Evolutionary conservation across 768 basidiomycete species (phyloP).

Genomic region (Leucosporidium scottii): DNA sequence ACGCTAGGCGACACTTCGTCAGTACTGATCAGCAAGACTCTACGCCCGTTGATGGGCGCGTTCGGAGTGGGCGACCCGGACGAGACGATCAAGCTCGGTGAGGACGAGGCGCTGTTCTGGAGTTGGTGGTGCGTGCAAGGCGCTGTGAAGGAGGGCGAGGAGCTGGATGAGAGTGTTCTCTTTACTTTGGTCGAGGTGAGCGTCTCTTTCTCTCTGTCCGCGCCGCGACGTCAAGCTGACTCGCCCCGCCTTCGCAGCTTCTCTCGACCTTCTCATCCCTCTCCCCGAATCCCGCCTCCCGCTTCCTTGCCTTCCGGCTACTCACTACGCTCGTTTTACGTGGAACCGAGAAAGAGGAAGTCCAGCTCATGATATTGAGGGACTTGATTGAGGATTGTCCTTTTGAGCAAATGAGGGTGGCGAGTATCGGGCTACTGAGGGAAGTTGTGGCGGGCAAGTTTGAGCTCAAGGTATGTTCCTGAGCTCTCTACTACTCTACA

Average conservation of each 20-base stretch:
- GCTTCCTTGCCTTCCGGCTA: conserved; percentile 19
- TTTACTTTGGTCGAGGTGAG: background rate
- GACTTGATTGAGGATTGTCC: background rate
- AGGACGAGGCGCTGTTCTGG: conserved; percentile 17
- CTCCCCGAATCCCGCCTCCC: background rate
- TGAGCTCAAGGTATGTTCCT: background rate
- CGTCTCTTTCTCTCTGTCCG: background rate
- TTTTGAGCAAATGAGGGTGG: background rate
- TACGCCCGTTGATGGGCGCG: background rate
- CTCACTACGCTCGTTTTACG: background rate
- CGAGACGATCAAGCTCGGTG: background rate
- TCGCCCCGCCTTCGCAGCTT: background rate
- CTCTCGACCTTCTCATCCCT: conserved; percentile 2
- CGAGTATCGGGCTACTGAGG: conserved; percentile 4
- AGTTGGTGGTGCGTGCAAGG: conserved; percentile 17
- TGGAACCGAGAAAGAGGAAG: background rate
- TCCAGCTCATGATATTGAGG: conserved; percentile 8
- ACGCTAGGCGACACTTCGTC: background rate
- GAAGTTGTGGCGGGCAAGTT: conserved; percentile 4
- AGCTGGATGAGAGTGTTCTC: background rate
- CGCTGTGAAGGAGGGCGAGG: background rate
- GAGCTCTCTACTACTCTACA: background rate
- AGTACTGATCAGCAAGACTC: background rate
- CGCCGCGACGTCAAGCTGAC: background rate
- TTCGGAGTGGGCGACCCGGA: background rate